Conservation (phyloP, 2,329 filamentous ascomycete species). For the Calonectria naviculata region DNA sequence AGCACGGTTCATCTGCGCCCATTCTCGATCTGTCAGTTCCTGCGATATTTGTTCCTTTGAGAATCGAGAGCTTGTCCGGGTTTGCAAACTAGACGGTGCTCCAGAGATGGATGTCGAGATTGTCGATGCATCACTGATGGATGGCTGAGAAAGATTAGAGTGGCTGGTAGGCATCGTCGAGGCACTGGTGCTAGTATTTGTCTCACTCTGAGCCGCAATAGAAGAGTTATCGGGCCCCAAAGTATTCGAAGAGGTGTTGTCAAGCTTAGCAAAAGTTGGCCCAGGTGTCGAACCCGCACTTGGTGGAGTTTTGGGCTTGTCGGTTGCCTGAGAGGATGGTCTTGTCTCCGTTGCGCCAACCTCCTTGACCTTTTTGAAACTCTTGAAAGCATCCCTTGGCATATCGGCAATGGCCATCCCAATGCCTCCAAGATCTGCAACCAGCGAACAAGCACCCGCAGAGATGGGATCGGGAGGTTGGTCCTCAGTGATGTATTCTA, state of each 20-base stretch:
- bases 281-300: slow-evolving; percentile 12
- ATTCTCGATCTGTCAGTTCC: slow-evolving; percentile 27
- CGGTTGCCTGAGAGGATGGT: neutral
- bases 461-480: slow-evolving; percentile 84
- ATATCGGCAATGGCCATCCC: slow-evolving; percentile 86
- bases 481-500: slow-evolving; percentile 81
- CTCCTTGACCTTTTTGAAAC: slow-evolving; percentile 38
- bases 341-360: slow-evolving; percentile 2
- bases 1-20: slow-evolving; percentile 35
- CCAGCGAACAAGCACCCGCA: slow-evolving; percentile 79
- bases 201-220: slow-evolving; percentile 9
- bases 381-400: slow-evolving; percentile 66
- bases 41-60: slow-evolving; percentile 19
- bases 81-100: slow-evolving; percentile 23
- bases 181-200: slow-evolving; percentile 12
- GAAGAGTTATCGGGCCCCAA: slow-evolving; percentile 18
- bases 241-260: slow-evolving; percentile 10
- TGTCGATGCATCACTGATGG: slow-evolving; percentile 35
- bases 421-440: slow-evolving; percentile 86
- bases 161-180: slow-evolving; percentile 23
- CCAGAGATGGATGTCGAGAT: slow-evolving; percentile 27
- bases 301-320: slow-evolving; percentile 13
- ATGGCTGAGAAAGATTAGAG: slow-evolving; percentile 34
- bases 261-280: slow-evolving; percentile 17
- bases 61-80: slow-evolving; percentile 20